Percentiles rank a stretch among this genome's conserved stretches.
Conservation (phyloP, 345 rosid genomes). For the Tarenaya hassleriana region DNA sequence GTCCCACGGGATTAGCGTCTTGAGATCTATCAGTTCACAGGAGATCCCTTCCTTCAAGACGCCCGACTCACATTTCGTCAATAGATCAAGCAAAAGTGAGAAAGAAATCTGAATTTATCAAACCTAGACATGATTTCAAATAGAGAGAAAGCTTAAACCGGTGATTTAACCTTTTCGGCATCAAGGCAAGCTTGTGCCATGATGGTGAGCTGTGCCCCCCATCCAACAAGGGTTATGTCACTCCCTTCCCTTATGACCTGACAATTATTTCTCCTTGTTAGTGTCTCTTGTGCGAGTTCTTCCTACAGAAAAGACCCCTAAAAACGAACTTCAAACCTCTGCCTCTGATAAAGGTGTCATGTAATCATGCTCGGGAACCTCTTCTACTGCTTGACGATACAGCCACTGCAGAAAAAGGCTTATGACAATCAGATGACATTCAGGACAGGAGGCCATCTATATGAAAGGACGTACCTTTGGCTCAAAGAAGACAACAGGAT, state of each 20-base stretch:
- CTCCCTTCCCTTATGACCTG: conserved; percentile 80
- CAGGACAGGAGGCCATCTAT: conserved; percentile 1
- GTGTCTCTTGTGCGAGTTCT: conserved; percentile 11
- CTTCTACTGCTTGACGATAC: conserved; percentile 79
- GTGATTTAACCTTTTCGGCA: conserved; percentile 51
- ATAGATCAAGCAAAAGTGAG: background rate
- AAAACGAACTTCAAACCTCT: conserved; percentile 41
- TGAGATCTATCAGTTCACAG: conserved; percentile 81
- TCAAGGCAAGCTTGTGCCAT: conserved; percentile 83
- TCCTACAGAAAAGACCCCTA: background rate
- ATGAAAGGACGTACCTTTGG: conserved; percentile 57
- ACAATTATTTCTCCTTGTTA: conserved; percentile 13
- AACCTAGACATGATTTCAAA: background rate
- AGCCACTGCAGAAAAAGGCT: conserved; percentile 52
- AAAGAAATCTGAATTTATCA: background rate
- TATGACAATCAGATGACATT: conserved; percentile 2
- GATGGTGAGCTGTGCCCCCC: conserved; percentile 89
- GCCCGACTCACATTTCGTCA: background rate
- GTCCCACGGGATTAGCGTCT: conserved; percentile 85
- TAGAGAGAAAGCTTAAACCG: background rate
- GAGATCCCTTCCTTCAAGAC: conserved; percentile 82
- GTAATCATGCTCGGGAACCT: conserved; percentile 85
- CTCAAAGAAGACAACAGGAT: conserved; percentile 82
- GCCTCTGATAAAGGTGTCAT: conserved; percentile 87
- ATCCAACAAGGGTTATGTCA: conserved; percentile 86